Evolutionary conservation across 2,329 filamentous ascomycete genomes (phyloP).

Genomic region (Laburnicola sp.): DNA sequence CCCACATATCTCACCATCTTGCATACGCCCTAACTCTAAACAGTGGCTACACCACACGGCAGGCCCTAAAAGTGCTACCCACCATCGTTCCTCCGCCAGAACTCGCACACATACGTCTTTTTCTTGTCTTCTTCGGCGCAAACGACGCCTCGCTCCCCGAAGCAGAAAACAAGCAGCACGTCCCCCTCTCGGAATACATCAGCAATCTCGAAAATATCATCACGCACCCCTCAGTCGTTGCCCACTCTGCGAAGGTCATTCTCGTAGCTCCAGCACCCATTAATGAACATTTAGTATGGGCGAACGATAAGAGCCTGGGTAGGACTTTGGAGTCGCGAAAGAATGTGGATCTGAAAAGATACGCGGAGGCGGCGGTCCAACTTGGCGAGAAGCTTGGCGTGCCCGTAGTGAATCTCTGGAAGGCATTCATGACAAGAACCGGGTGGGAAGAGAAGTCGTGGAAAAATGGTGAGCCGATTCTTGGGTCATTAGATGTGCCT

Average conservation of each 20-base stretch:
- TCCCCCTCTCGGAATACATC: constrained; percentile 75
- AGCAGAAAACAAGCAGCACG: constrained; percentile 68
- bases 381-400: constrained; percentile 61
- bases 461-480: constrained; percentile 50
- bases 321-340: constrained; percentile 52
- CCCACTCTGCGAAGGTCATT: constrained; percentile 73
- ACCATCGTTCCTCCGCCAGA: constrained; percentile 70
- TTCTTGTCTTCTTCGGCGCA: constrained; percentile 82
- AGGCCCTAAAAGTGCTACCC: constrained; percentile 70
- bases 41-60: constrained; percentile 78
- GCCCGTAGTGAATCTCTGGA: constrained; percentile 77
- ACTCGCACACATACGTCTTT: constrained; percentile 64
- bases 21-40: constrained; percentile 14
- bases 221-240: constrained; percentile 68
- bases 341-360: constrained; percentile 65
- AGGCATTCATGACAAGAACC: constrained; percentile 69
- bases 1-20: not conserved
- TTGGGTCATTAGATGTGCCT: constrained; percentile 61
- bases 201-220: constrained; percentile 73
- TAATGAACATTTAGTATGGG: constrained; percentile 71
- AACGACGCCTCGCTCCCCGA: constrained; percentile 79
- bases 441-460: constrained; percentile 52
- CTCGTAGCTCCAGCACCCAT: constrained; percentile 82
- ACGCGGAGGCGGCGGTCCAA: constrained; percentile 66
- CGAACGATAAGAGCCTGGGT: constrained; percentile 48